phyloP scores from a whole-genome alignment of 371 early-diverging fungal genomes.

The Nosema muscidifuracis region DNA sequence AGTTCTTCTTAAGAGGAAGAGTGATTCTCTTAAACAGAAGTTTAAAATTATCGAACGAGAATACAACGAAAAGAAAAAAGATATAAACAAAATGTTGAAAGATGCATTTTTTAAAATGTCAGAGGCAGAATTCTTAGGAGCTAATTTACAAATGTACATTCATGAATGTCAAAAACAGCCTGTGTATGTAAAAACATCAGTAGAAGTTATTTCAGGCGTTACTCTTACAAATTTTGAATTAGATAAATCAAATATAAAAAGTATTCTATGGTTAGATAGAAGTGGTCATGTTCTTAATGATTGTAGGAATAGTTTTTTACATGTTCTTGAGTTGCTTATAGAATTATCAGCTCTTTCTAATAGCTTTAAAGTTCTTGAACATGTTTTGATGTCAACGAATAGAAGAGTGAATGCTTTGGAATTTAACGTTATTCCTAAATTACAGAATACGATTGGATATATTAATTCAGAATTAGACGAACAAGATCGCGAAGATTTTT shows the following conservation, averaged over 20 bases:
- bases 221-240: slow-evolving; percentile 42
- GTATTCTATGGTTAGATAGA: slow-evolving; percentile 77
- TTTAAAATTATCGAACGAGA: slow-evolving; percentile 83
- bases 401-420: slow-evolving; percentile 98
- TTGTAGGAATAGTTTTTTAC: slow-evolving; percentile 81
- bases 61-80: slow-evolving; percentile 71
- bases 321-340: slow-evolving; percentile 80
- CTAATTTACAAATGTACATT: slow-evolving; percentile 69
- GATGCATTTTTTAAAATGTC: slow-evolving; percentile 89
- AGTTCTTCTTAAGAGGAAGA: slow-evolving; percentile 67
- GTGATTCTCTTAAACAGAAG: slow-evolving; percentile 88
- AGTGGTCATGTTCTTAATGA: slow-evolving; percentile 90
- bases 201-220: slow-evolving; percentile 52
- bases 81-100: slow-evolving; percentile 91
- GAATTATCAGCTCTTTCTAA: slow-evolving; percentile 80
- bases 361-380: slow-evolving; percentile 87
- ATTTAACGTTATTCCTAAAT: slow-evolving; percentile 89
- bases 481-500: slow-evolving; percentile 98
- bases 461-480: slow-evolving; percentile 96
- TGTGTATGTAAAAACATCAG: slow-evolving; percentile 25
- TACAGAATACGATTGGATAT: slow-evolving; percentile 92
- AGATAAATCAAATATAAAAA: slow-evolving; percentile 3
- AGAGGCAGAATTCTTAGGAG: slow-evolving; percentile 88
- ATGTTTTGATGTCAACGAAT: slow-evolving; percentile 94
- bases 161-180: slow-evolving; percentile 47